Conservation (phyloP, 2,329 filamentous ascomycete species). For the Pseudocercospora musae region DNA sequence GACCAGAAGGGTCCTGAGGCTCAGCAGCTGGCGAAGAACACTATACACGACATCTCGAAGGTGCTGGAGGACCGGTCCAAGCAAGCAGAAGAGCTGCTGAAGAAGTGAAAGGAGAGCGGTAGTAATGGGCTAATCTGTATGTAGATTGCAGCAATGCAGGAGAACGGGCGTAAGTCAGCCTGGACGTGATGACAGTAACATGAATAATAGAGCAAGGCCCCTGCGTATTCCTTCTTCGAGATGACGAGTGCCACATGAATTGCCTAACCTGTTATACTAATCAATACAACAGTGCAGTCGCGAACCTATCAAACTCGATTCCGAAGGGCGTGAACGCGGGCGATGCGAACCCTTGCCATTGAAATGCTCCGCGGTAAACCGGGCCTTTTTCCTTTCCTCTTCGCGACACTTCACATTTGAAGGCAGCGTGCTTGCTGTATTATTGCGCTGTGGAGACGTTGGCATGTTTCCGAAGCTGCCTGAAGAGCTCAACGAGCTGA, state of each 20-base stretch:
- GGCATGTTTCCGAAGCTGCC: not conserved
- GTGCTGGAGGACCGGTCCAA: conserved; percentile 60
- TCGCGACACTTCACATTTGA: not conserved
- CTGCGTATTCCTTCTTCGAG: not conserved
- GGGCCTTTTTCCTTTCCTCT: not conserved
- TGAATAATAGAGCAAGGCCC: not conserved
- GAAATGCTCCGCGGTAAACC: not conserved
- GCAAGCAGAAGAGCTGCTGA: conserved; percentile 57
- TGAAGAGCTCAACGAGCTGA: not conserved
- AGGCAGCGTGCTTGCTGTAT: not conserved
- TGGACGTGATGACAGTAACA: not conserved
- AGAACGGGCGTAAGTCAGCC: too few relatives aligned
- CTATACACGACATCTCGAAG: conserved; percentile 60
- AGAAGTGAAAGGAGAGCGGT: conserved; percentile 30
- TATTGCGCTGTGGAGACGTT: not conserved
- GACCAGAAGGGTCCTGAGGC: conserved; percentile 68
- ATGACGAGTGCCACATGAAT: too few relatives aligned
- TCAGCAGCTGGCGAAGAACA: conserved; percentile 66
- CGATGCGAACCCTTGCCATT: not conserved
- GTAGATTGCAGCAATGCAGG: not conserved
- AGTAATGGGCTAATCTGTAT: not conserved
- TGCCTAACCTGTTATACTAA: too few relatives aligned
- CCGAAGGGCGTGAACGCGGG: not conserved
- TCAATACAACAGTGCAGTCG: too few relatives aligned
- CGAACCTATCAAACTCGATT: not conserved